Evolutionary conservation across 2,329 filamentous ascomycete genomes (phyloP).

Genomic region (Alternaria alternata): DNA sequence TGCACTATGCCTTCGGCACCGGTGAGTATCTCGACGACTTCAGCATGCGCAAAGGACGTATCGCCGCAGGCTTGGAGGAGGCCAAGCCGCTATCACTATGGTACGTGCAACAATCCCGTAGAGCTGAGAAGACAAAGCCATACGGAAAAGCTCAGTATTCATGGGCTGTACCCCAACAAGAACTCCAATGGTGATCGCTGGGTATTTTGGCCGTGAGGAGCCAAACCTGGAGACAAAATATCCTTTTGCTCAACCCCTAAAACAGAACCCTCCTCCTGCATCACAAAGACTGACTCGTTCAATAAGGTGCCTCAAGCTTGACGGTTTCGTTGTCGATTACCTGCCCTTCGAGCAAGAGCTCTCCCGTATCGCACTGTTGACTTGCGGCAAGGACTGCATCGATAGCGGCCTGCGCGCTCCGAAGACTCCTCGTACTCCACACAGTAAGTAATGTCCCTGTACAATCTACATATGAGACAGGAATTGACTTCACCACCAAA

Average conservation of each 20-base stretch:
- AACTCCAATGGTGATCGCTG: background rate
- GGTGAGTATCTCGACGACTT: constrained; percentile 47
- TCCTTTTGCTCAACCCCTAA: background rate
- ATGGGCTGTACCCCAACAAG: background rate
- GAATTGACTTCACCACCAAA: background rate
- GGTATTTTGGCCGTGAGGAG: background rate
- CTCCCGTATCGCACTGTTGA: constrained; percentile 30
- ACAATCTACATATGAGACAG: background rate
- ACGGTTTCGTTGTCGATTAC: constrained; percentile 46
- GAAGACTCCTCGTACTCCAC: constrained; percentile 19
- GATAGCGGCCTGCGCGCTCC: constrained; percentile 41
- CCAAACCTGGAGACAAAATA: background rate
- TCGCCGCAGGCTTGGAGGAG: constrained; percentile 33
- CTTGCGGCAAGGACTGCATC: constrained; percentile 36
- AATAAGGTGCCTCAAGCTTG: constrained; percentile 37
- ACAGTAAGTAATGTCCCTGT: background rate
- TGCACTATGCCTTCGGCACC: constrained; percentile 38
- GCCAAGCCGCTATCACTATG: constrained; percentile 30
- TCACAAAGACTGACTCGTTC: background rate
- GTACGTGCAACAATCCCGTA: constrained; percentile 8
- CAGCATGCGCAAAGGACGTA: constrained; percentile 44
- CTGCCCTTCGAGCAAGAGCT: constrained; percentile 42
- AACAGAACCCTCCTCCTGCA: background rate
- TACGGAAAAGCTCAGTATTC: background rate
- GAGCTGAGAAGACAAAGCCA: background rate